phyloP scores from a whole-genome alignment of 2,329 filamentous ascomycete species.

The Aureobasidium lini region DNA sequence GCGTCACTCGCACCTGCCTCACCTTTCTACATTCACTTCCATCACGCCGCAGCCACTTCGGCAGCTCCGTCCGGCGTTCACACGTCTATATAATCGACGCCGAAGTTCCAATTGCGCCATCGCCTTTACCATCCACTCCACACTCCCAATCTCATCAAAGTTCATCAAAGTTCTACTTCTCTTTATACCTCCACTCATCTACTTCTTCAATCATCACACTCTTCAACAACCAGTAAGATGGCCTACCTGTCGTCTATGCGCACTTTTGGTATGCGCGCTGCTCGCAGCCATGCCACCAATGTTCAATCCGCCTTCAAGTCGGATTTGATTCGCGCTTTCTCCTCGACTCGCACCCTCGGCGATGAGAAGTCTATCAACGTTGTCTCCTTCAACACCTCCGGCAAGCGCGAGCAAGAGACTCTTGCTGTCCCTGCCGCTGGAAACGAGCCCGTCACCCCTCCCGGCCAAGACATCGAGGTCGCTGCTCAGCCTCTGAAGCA shows the following conservation, averaged over 20 bases:
- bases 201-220: neutral
- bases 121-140: neutral
- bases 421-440: conserved; percentile 21
- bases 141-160: neutral
- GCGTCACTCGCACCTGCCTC: conserved; percentile 3
- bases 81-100: neutral
- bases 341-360: neutral
- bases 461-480: conserved; percentile 26
- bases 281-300: neutral
- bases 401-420: conserved; percentile 24
- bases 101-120: neutral
- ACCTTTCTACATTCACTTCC: neutral
- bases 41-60: neutral
- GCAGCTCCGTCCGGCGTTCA: neutral
- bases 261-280: neutral
- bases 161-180: neutral
- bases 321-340: neutral
- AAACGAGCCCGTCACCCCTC: conserved; percentile 25
- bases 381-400: conserved; percentile 24
- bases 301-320: neutral
- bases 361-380: conserved; percentile 23
- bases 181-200: neutral
- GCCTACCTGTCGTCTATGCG: neutral
- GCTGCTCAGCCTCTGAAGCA: conserved; percentile 25
- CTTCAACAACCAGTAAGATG: neutral